Conservation (phyloP, 2,329 filamentous ascomycete genomes). For the Beauveria sp. region DNA sequence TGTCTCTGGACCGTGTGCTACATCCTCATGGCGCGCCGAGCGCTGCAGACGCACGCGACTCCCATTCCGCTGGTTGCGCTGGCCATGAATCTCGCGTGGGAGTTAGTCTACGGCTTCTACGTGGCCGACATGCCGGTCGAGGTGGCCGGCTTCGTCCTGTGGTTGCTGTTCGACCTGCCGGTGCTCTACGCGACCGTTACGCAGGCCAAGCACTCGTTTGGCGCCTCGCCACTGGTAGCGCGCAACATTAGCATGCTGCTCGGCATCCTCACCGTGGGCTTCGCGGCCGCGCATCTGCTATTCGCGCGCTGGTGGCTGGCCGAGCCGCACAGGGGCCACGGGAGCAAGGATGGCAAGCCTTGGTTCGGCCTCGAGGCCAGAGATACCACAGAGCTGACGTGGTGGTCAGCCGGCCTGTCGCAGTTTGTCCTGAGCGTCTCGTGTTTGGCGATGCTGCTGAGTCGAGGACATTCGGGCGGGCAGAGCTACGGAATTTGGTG, state of each 20-base stretch:
- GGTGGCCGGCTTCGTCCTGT: conserved; percentile 34
- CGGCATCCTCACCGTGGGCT: conserved; percentile 26
- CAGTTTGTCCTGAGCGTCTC: conserved; percentile 34
- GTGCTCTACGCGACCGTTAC: conserved; percentile 39
- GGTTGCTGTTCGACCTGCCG: conserved; percentile 41
- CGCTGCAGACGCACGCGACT: conserved; percentile 38
- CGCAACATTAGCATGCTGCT: conserved; percentile 32
- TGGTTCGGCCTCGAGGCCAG: conserved; percentile 31
- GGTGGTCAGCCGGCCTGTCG: conserved; percentile 37
- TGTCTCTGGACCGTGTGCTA: conserved; percentile 36
- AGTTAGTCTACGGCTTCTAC: conserved; percentile 40
- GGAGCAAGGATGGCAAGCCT: conserved; percentile 38
- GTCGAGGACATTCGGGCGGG: conserved; percentile 40
- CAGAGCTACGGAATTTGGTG: conserved; percentile 41
- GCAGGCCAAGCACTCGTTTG: conserved; percentile 36
- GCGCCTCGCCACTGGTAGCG: conserved; percentile 31
- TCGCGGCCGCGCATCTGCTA: conserved; percentile 30
- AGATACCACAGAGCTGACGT: conserved; percentile 43
- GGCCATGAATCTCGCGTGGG: conserved; percentile 43
- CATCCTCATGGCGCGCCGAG: conserved; percentile 38
- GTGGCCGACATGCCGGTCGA: conserved; percentile 38
- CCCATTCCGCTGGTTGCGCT: conserved; percentile 42
- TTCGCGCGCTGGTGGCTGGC: conserved; percentile 42
- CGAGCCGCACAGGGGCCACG: conserved; percentile 30
- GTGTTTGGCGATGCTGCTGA: conserved; percentile 35